Evolutionary conservation across 768 basidiomycete species (phyloP).

Genomic region (Hydnum rufescens): DNA sequence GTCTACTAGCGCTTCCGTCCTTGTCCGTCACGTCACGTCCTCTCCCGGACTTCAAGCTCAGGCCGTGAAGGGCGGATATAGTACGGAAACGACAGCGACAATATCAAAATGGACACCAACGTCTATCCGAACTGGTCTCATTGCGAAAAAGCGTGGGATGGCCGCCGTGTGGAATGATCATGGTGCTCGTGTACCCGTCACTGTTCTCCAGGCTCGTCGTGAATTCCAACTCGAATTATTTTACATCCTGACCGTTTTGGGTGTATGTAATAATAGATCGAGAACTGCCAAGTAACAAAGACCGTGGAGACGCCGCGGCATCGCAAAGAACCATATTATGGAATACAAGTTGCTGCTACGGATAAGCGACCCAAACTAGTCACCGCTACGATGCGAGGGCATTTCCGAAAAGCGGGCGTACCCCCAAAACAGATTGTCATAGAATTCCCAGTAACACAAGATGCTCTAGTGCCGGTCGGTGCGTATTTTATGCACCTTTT

Average conservation of each 20-base stretch:
- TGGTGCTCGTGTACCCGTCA: constrained; percentile 75
- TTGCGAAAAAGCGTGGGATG: constrained; percentile 95
- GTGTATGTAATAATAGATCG: constrained; percentile 30
- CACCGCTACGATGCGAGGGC: constrained; percentile 66
- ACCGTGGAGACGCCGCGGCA: constrained; percentile 46
- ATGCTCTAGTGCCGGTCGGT: constrained; percentile 84
- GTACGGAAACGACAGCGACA: too few species aligned
- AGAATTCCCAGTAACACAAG: constrained; percentile 75
- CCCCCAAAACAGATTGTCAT: constrained; percentile 64
- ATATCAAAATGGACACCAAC: constrained; percentile 60
- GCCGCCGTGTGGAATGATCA: constrained; percentile 80
- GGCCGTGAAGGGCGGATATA: too few species aligned
- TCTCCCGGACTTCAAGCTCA: constrained; percentile 6
- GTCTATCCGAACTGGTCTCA: constrained; percentile 75
- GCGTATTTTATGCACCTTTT: constrained; percentile 16
- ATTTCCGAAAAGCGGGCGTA: constrained; percentile 70
- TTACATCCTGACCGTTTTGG: not conserved
- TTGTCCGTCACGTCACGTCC: too few species aligned
- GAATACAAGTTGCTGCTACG: constrained; percentile 82
- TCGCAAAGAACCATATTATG: constrained; percentile 60
- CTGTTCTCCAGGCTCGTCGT: constrained; percentile 66
- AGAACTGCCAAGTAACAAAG: constrained; percentile 77
- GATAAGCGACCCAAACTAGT: constrained; percentile 53
- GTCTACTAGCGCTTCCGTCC: not conserved
- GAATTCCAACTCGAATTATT: not conserved